phyloP scores from a whole-genome alignment of 2,329 filamentous ascomycete genomes.

The Bipolaris gigantea region DNA sequence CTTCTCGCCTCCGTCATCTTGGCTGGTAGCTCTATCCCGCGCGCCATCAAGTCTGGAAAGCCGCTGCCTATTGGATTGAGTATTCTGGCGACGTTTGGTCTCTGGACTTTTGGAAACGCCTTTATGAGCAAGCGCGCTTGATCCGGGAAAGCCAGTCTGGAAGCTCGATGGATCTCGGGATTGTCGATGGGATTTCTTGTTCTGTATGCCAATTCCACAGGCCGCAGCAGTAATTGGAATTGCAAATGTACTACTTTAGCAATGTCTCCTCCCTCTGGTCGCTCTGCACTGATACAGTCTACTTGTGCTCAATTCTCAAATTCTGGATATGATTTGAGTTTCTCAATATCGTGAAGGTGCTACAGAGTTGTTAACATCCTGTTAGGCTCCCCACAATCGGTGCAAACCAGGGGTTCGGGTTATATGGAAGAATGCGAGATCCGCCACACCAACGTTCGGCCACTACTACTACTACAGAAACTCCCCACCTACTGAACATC shows the following conservation, averaged over 20 bases:
- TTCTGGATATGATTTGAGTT: neutral
- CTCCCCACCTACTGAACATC: constrained; percentile 8
- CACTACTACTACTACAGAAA: constrained; percentile 10
- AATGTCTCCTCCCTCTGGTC: neutral
- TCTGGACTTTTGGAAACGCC: constrained; percentile 77
- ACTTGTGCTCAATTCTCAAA: neutral
- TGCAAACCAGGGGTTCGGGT: constrained; percentile 8
- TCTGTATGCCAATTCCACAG: neutral
- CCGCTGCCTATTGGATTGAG: constrained; percentile 81
- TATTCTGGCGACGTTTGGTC: constrained; percentile 74
- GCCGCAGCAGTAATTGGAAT: neutral
- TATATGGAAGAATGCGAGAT: constrained; percentile 16
- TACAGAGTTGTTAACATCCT: neutral
- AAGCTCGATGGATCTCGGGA: neutral
- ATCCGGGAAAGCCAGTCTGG: neutral
- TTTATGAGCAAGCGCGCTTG: constrained; percentile 40
- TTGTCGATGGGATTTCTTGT: neutral
- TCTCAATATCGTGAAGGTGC: neutral
- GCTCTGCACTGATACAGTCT: neutral
- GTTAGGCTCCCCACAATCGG: constrained; percentile 15
- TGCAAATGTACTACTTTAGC: neutral
- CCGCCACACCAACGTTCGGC: constrained; percentile 12
- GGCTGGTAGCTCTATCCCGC: constrained; percentile 79
- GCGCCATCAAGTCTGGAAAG: constrained; percentile 82
- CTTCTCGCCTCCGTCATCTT: constrained; percentile 85